A percentile compares a stretch with the other conserved stretches of the same genome.
These are phyloP conservation scores for Annulohypoxylon maeteangense DNA, from an alignment of 495 filamentous ascomycete species.

Conservation along the genomic window DNA sequence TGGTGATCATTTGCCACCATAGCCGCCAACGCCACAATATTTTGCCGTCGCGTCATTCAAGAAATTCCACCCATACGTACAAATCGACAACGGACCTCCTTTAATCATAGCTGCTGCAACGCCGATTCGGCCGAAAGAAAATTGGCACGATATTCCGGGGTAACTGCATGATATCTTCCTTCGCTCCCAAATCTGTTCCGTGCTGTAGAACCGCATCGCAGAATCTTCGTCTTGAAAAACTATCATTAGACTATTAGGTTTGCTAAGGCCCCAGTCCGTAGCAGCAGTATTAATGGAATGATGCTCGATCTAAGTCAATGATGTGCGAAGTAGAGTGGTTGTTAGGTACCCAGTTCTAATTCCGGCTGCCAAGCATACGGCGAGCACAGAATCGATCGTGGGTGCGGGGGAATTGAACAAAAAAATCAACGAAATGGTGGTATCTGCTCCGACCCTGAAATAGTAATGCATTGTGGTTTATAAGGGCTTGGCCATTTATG, in stretches of 20 bases:
- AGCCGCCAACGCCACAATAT: slow-evolving; percentile 23
- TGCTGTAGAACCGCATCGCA: slow-evolving; percentile 7
- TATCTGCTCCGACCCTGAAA: slow-evolving; percentile 19
- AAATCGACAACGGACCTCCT: slow-evolving; percentile 16
- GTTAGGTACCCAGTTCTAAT: not conserved
- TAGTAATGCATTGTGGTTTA: slow-evolving; percentile 22
- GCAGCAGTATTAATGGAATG: slow-evolving; percentile 14
- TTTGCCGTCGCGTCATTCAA: slow-evolving; percentile 14
- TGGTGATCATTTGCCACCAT: slow-evolving; percentile 10
- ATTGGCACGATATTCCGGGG: not conserved
- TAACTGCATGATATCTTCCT: not conserved
- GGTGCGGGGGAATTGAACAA: slow-evolving; percentile 1
- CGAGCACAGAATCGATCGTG: not conserved
- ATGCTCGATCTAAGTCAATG: slow-evolving; percentile 20
- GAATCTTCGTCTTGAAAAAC: slow-evolving; percentile 4
- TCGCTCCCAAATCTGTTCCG: not conserved
- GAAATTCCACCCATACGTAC: slow-evolving; percentile 10
- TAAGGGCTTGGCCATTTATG: slow-evolving; percentile 13
- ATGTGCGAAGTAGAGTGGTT: not conserved
- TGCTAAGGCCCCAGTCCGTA: slow-evolving; percentile 24
- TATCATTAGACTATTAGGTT: slow-evolving; percentile 43
- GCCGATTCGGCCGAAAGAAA: not conserved
- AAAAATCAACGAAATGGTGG: slow-evolving; percentile 7
- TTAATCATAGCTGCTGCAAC: slow-evolving; percentile 9
- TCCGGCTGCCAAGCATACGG: not conserved